Conservation (phyloP, 306 rosid species). For the Begonia fuchsioides region DNA sequence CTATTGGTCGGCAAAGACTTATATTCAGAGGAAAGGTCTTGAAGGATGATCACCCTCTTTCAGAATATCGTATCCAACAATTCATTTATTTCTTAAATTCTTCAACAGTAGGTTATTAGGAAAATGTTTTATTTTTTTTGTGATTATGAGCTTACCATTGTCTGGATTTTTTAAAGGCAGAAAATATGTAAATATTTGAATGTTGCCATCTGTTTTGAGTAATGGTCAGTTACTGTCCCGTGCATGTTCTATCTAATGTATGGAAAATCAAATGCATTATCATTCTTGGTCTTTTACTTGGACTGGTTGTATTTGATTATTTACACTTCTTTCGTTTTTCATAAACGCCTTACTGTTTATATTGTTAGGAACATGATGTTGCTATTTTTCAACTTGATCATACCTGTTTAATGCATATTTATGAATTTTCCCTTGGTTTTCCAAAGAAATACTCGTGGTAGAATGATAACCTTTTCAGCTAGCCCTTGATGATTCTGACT, state of each 20-base stretch:
- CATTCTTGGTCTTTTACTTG: too few species aligned
- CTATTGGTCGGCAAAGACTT: conserved; percentile 75
- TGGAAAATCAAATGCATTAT: too few species aligned
- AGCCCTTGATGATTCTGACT: neutral
- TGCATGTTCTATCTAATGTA: too few species aligned
- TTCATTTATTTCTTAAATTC: neutral
- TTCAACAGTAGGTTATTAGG: neutral
- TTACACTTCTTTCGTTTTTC: too few species aligned
- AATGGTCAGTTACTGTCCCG: too few species aligned
- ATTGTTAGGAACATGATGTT: too few species aligned
- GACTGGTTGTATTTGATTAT: too few species aligned
- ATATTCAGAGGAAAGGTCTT: conserved; percentile 94
- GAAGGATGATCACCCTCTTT: conserved; percentile 70
- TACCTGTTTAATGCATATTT: neutral
- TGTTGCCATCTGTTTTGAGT: too few species aligned
- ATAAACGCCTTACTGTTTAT: too few species aligned
- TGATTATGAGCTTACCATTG: neutral
- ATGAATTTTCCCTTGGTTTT: neutral
- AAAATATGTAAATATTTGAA: too few species aligned
- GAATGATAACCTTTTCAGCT: neutral
- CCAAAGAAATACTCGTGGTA: neutral
- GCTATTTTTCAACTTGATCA: too few species aligned
- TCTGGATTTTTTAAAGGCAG: too few species aligned
- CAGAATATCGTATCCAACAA: conserved; percentile 84
- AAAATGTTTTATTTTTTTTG: neutral